Evolutionary conservation across 768 basidiomycete species (phyloP).

Genomic region (Collybiopsis luxurians): DNA sequence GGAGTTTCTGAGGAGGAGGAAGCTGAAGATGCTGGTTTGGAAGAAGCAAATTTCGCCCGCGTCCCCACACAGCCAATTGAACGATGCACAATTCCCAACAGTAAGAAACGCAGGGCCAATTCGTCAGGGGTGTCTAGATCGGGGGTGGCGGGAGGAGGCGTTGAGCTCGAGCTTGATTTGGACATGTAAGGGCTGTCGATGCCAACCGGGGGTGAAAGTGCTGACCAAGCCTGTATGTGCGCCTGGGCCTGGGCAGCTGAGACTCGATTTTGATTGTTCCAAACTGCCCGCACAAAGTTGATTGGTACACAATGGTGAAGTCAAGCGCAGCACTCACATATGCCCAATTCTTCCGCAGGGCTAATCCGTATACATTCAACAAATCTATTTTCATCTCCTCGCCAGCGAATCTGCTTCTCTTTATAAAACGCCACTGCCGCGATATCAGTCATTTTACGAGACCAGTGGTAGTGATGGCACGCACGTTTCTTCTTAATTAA

Average conservation of each 20-base stretch:
- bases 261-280: slow-evolving; percentile 75
- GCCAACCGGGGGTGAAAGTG: slow-evolving; percentile 44
- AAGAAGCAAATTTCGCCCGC: slow-evolving; percentile 16
- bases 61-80: slow-evolving; percentile 37
- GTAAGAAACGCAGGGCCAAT: slow-evolving; percentile 61
- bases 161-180: neutral
- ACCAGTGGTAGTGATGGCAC: slow-evolving; percentile 20
- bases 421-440: slow-evolving; percentile 69
- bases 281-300: slow-evolving; percentile 45
- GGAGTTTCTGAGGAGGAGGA: neutral
- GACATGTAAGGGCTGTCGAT: slow-evolving; percentile 29
- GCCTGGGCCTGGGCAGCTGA: slow-evolving; percentile 47
- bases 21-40: neutral
- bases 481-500: slow-evolving; percentile 75
- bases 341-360: slow-evolving; percentile 70
- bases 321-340: slow-evolving; percentile 47
- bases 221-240: slow-evolving; percentile 55
- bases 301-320: neutral
- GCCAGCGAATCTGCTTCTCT: slow-evolving; percentile 56
- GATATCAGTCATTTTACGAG: neutral
- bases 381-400: slow-evolving; percentile 50
- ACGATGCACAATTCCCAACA: slow-evolving; percentile 67
- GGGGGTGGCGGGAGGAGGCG: slow-evolving; percentile 9
- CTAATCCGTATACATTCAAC: slow-evolving; percentile 60
- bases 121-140: slow-evolving; percentile 74